Evolutionary conservation across 768 basidiomycete species (phyloP).

Genomic region (Auricularia heimuer): DNA sequence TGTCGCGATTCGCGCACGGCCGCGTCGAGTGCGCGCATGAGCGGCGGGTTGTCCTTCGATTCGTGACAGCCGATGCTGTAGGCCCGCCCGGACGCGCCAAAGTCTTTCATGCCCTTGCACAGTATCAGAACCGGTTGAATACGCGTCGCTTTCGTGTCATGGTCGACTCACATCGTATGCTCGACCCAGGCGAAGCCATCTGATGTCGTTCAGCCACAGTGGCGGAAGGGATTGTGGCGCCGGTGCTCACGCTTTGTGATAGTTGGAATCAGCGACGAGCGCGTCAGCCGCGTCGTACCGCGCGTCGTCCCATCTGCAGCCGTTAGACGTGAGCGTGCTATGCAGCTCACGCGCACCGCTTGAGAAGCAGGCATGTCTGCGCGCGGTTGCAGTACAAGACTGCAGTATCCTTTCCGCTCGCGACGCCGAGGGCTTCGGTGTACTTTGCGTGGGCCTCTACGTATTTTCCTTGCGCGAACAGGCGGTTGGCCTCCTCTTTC

Average conservation of each 20-base stretch:
- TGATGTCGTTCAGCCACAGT: background rate
- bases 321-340: background rate
- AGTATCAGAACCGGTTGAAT: too few species aligned
- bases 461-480: conserved; percentile 26
- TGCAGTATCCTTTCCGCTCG: conserved; percentile 22
- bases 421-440: conserved; percentile 30
- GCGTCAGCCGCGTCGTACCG: background rate
- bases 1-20: too few species aligned
- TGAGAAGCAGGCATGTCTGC: conserved; percentile 22
- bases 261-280: background rate
- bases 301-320: background rate
- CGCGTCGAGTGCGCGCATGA: too few species aligned
- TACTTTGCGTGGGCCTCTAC: conserved; percentile 30
- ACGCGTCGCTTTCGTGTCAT: too few species aligned
- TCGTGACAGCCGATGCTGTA: too few species aligned
- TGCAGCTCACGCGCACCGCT: background rate
- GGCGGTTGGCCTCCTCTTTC: conserved; percentile 34
- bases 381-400: conserved; percentile 20
- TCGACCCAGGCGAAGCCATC: background rate
- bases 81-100: too few species aligned
- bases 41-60: too few species aligned
- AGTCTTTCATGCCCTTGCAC: too few species aligned
- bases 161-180: background rate
- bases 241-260: background rate
- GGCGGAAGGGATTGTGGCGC: background rate